Conservation (phyloP, 1,284 basidiomycete genomes). For the Melampsora americana region DNA sequence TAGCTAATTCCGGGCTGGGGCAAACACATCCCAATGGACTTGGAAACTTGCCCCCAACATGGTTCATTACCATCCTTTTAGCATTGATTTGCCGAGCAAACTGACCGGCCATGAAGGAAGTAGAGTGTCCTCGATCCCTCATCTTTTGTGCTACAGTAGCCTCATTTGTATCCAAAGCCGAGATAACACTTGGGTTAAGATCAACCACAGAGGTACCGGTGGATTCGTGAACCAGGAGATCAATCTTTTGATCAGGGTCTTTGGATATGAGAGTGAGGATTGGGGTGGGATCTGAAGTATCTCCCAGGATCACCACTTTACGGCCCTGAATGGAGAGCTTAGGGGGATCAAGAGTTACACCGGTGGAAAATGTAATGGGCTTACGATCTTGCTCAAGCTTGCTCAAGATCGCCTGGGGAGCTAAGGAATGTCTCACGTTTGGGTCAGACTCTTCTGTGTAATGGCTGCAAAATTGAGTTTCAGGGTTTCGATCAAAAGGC, state of each 20-base stretch:
- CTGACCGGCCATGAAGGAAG: constrained; percentile 72
- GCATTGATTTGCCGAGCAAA: constrained; percentile 70
- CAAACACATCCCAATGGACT: constrained; percentile 19
- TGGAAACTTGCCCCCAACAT: constrained; percentile 62
- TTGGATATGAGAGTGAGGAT: constrained; percentile 59
- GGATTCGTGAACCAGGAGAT: constrained; percentile 58
- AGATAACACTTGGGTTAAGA: constrained; percentile 57
- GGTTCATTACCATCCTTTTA: constrained; percentile 70
- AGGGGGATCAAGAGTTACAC: constrained; percentile 72
- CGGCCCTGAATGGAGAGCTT: constrained; percentile 63
- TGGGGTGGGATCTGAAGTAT: constrained; percentile 66
- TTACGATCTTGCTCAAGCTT: constrained; percentile 63
- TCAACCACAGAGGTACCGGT: constrained; percentile 54
- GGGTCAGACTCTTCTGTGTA: not conserved
- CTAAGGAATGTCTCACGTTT: not conserved
- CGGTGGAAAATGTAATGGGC: constrained; percentile 70
- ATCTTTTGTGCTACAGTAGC: constrained; percentile 63
- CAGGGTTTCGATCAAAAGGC: not conserved
- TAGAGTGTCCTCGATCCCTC: constrained; percentile 71
- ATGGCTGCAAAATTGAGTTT: not conserved
- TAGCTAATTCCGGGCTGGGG: constrained; percentile 17
- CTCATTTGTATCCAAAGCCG: constrained; percentile 52
- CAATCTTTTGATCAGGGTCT: constrained; percentile 57
- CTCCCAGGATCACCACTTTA: constrained; percentile 73
- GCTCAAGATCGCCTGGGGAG: constrained; percentile 64